These are phyloP conservation scores for Backusella luteola DNA, from an alignment of 192 early-diverging fungal species.

Conservation along the genomic window DNA sequence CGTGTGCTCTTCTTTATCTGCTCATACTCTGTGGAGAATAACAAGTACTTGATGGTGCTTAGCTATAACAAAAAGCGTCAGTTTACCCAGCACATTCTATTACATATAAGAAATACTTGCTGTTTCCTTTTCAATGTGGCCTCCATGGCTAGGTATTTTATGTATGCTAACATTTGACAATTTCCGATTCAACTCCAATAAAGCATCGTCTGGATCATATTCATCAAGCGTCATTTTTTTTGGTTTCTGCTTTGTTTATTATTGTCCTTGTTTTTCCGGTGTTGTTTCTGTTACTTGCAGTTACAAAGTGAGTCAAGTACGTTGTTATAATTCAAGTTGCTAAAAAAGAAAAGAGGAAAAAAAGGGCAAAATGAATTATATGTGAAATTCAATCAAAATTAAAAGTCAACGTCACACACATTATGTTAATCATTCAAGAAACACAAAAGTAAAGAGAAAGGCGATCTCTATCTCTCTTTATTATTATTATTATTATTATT, in stretches of 20 bases:
- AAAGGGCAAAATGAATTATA: too few species aligned
- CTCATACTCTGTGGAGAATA: slow-evolving; percentile 13
- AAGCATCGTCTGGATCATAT: slow-evolving; percentile 31
- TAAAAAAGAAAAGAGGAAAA: too few species aligned
- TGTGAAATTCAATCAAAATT: too few species aligned
- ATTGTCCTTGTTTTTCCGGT: too few species aligned
- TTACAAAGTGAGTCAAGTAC: too few species aligned
- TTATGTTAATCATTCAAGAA: too few species aligned
- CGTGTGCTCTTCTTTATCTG: slow-evolving; percentile 8
- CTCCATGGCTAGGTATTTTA: slow-evolving; percentile 18
- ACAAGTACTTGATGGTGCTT: neutral
- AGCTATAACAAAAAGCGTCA: neutral
- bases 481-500: too few species aligned
- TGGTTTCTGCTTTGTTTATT: neutral
- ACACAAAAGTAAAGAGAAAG: too few species aligned
- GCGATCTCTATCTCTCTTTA: too few species aligned
- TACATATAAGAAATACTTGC: slow-evolving; percentile 7
- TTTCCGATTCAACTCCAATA: slow-evolving; percentile 31
- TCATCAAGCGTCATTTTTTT: slow-evolving; percentile 27
- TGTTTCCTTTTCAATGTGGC: slow-evolving; percentile 8
- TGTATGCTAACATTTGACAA: slow-evolving; percentile 31
- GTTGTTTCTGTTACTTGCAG: too few species aligned
- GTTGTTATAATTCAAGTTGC: too few species aligned
- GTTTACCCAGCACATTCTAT: neutral
- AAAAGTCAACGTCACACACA: too few species aligned